Evolutionary conservation across 1,284 basidiomycete genomes (phyloP), one percentile per base, ranked within the genome.

Genomic region (Coniophora puteana): DNA sequence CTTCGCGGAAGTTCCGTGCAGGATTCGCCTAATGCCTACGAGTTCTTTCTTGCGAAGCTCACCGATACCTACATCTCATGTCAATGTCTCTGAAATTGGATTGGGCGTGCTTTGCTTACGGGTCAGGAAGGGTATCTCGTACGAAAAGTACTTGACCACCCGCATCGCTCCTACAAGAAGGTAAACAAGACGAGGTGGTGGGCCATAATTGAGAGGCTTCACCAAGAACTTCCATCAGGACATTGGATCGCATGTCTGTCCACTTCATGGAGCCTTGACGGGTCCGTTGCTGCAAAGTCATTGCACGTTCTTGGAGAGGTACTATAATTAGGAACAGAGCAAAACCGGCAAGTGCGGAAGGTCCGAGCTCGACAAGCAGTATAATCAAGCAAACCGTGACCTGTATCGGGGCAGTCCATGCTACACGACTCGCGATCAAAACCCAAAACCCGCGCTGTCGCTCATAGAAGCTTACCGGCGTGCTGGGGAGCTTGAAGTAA

Each of bases 291-390:
- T 86, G 79, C 40, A 71, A 63, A 31, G 77, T 73, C 83, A 91
- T 90, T 11, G 83, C 72, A 24, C 73, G 69, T 38, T 81, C 72
- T 61, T 90, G 86, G 3, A 89, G 56, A 0, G 89, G 89, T 5
- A 78, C 76, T 25, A 87, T 67, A 34, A 84, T 40, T 18, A 86
- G 54, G 58, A 91, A 84, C 3, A 91, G 66, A 1, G 79, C 77
- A 55, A 92, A 89, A 1, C 89, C 89, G 3, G 84, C 83, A 5
- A 92, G 67, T 0, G 86, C 85, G 0, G 83, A 83, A 0, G 83
- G 80, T 0, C 87, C 87, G 33, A 92, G 74, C 78, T 82, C 72
- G 16, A 76, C 66, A n/a, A 80, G 55, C 11, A 85, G 63, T 31
- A 84, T 74, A 38, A 78, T 74, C 23, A 86, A 59, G 46, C 78